Evolutionary conservation across 768 basidiomycete genomes (phyloP), one percentile per base, ranked within the genome.

Genomic region (Pleurotus pulmonarius): DNA sequence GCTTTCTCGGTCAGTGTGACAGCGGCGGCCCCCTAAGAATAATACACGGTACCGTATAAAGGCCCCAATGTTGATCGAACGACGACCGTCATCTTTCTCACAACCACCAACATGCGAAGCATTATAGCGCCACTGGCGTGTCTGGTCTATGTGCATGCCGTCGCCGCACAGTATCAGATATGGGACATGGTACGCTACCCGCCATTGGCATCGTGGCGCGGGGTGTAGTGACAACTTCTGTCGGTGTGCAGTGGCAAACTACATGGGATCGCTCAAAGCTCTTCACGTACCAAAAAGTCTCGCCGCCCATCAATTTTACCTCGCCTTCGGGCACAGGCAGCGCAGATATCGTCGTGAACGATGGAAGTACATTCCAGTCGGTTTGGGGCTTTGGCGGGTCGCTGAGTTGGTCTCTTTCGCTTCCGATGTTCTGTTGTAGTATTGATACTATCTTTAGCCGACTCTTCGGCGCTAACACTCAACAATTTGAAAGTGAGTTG

Each of bases 301-400:
- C 75, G 4, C 55, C 55, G 7, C 79, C 81, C 9, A 83, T 87
- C 58, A 82, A 80, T 64, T 88, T 87, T 61, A 74, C 60, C 5
- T 65, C 76, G n/a, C 84, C 86, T 6, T 82, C 86, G 0, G 52
- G 80, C 3, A 76, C 76, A 39, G 85, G 77, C 2, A 73, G 71
- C 44, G 87, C 87, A 0, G 80, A 89, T 64, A 89, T 90, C 52
- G 75, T 76, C 41, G 69, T 91, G 12, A 67, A 82, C 48, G 87
- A 88, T 64, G 68, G 67, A 2, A 60, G 70, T 2, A 66, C 76
- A n/a, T 83, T 80, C 67, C 89, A 90, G 69, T 69, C 74, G 0
- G 82, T 91, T 40, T 76, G 75, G 51, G 88, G 89, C 11, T 87
- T 88, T 61, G 88, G 88, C 0, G 86, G 77, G 7, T 63, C 83